Evolutionary conservation across 768 basidiomycete species (phyloP), one percentile per base, ranked within the genome.

Genomic region (Suillus weaverae): DNA sequence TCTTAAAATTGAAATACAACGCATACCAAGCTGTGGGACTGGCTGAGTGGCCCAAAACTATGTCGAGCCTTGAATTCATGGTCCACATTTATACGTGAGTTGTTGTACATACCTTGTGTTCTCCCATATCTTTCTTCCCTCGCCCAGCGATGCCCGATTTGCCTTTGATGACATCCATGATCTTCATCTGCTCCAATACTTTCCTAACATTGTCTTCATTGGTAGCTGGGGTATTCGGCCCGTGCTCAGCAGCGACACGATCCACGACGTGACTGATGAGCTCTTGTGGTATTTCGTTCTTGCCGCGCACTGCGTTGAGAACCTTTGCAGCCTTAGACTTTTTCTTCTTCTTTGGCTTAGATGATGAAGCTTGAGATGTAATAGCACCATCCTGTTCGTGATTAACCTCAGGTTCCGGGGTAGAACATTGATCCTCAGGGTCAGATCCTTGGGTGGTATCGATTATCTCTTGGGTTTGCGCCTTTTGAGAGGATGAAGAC

Each of bases 11-110:
- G n/a, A 16, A 14, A 62, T 18, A 46, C 16, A 13, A 18, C 26
- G 62, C 76, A 70, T 71, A 88, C 92, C 91, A 62, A 87, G 77
- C 72, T 95, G 94, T n/a, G 94, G 92, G 8, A 99, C 97, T 4
- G 97, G 97, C 76, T 99, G 97, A 7, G 97, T 99, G 39, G 82
- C 87, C 97, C 97, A 99, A 79, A 99, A 99, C 95, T 94, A 70
- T 30, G 26, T 41, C 18, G 57, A 41, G 30, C 18, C 26, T 59
- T 30, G 18, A 20, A 41, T 30, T 20, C 65, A 54, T 38, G 16
- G 10, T 57, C 35, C 36, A 30, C 32, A 13, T 18, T 30, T 30
- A 36, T 46, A 59, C 30, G 1, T 13, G 26, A 41, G 10, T n/a
- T 30, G 2, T 57, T 26, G 33, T 46, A 74, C 81, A 62, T 69